phyloP scores from a whole-genome alignment of 1,284 basidiomycete genomes.

The Porogramme epimiltina region DNA sequence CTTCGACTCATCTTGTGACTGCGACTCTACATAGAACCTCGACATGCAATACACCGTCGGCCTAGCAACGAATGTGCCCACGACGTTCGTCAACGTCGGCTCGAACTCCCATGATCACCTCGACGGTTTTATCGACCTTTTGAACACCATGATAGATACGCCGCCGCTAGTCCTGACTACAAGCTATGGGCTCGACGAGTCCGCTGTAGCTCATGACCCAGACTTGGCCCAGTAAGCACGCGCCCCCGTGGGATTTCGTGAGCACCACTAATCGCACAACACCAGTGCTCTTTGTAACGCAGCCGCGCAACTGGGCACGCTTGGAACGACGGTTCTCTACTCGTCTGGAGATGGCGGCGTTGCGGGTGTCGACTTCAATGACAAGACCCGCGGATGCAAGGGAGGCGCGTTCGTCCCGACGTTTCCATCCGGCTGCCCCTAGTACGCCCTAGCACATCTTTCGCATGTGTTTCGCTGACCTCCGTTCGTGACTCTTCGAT shows the following conservation, averaged over 20 bases:
- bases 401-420: slow-evolving; percentile 55
- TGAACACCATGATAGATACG: too few relatives aligned
- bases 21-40: slow-evolving; percentile 37
- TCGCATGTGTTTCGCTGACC: not conserved
- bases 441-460: slow-evolving; percentile 5
- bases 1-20: too few relatives aligned
- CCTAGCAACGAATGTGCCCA: slow-evolving; percentile 49
- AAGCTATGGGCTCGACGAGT: slow-evolving; percentile 55
- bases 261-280: not conserved
- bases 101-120: slow-evolving; percentile 15
- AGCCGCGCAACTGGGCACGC: slow-evolving; percentile 64
- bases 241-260: too few relatives aligned
- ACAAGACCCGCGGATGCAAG: slow-evolving; percentile 45
- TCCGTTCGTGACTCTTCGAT: not conserved
- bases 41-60: slow-evolving; percentile 66
- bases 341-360: slow-evolving; percentile 69
- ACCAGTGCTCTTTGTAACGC: slow-evolving; percentile 46
- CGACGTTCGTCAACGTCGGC: slow-evolving; percentile 16
- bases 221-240: slow-evolving; percentile 55
- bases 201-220: slow-evolving; percentile 33
- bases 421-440: slow-evolving; percentile 54
- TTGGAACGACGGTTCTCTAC: slow-evolving; percentile 62
- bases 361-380: slow-evolving; percentile 62
- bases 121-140: slow-evolving; percentile 29
- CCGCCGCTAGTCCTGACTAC: slow-evolving; percentile 37